Percentiles rank a stretch among this genome's conserved stretches.
phyloP scores from a whole-genome alignment of 2,329 filamentous ascomycete species.

The Alternaria arbusti region DNA sequence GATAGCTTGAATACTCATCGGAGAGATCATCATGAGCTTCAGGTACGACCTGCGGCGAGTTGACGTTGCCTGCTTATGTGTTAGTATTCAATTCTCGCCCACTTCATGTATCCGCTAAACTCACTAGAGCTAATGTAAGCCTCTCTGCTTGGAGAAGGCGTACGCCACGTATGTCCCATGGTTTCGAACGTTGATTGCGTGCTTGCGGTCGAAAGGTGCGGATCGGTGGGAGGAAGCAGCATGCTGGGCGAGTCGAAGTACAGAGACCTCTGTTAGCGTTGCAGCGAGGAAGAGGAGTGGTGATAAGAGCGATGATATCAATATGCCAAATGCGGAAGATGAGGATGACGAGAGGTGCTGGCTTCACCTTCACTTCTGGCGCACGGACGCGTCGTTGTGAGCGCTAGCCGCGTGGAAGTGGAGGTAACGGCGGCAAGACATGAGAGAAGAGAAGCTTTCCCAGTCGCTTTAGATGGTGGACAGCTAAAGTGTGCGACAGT shows the following conservation, averaged over 20 bases:
- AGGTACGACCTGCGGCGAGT: not conserved
- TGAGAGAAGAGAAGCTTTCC: not conserved
- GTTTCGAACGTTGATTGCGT: not conserved
- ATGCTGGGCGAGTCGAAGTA: not conserved
- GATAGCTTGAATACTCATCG: not conserved
- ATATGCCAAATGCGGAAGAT: not conserved
- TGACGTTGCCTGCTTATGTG: not conserved
- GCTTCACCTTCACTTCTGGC: slow-evolving; percentile 10
- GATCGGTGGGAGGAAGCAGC: not conserved
- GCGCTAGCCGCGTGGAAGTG: not conserved
- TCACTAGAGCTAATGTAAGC: slow-evolving; percentile 5
- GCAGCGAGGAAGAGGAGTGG: not conserved
- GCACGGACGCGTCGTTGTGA: not conserved
- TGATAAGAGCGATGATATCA: not conserved
- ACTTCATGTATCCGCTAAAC: fast-evolving
- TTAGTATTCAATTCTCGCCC: not conserved
- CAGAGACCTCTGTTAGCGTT: not conserved
- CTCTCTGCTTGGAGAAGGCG: slow-evolving; percentile 15
- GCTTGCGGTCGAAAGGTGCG: not conserved
- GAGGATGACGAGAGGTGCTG: not conserved
- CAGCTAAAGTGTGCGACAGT: no score
- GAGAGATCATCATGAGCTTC: not conserved
- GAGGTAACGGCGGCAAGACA: not conserved
- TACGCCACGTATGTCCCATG: slow-evolving; percentile 7
- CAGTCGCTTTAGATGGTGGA: not conserved